Evolutionary conservation across 2,329 filamentous ascomycete genomes (phyloP).

Genomic region (Pyrenophora graminea): DNA sequence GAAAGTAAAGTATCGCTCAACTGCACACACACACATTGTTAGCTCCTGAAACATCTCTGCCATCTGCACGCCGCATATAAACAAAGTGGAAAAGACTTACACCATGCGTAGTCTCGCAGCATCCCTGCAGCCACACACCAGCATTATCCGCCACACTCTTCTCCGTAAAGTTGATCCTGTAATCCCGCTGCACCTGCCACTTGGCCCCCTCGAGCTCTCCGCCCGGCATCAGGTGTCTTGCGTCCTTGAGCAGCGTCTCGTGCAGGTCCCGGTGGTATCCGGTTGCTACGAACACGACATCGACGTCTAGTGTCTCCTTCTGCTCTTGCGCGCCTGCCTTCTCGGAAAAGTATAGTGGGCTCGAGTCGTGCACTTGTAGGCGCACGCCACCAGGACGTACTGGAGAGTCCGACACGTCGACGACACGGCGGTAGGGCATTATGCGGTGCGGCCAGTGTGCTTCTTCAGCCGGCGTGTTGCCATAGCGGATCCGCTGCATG

Average conservation of each 20-base stretch:
- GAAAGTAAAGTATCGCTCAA: conserved; percentile 82
- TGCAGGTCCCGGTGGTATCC: conserved; percentile 82
- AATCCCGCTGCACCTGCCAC: conserved; percentile 76
- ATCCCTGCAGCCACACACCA: conserved; percentile 91
- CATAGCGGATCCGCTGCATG: conserved; percentile 74
- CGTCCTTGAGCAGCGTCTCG: conserved; percentile 70
- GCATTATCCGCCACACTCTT: conserved; percentile 71
- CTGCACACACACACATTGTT: conserved; percentile 45
- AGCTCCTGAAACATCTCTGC: conserved; percentile 1
- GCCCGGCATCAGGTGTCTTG: conserved; percentile 68
- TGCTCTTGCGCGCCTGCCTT: conserved; percentile 47
- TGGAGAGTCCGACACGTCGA: conserved; percentile 60
- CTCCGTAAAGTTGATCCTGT: conserved; percentile 72
- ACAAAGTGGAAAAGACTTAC: conserved; percentile 59
- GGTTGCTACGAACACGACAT: conserved; percentile 83
- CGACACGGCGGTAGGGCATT: conserved; percentile 68
- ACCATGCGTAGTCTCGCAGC: conserved; percentile 89
- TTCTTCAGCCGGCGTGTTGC: conserved; percentile 61
- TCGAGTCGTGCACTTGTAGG: conserved; percentile 58
- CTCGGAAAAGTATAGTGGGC: conserved; percentile 42
- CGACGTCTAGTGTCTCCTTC: conserved; percentile 70
- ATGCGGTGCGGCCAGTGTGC: conserved; percentile 81
- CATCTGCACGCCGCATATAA: no score
- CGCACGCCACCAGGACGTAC: conserved; percentile 38
- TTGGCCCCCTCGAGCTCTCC: conserved; percentile 51